These are phyloP conservation scores for Exophiala calicioides DNA, from an alignment of 2,329 filamentous ascomycete genomes.

Conservation along the genomic window DNA sequence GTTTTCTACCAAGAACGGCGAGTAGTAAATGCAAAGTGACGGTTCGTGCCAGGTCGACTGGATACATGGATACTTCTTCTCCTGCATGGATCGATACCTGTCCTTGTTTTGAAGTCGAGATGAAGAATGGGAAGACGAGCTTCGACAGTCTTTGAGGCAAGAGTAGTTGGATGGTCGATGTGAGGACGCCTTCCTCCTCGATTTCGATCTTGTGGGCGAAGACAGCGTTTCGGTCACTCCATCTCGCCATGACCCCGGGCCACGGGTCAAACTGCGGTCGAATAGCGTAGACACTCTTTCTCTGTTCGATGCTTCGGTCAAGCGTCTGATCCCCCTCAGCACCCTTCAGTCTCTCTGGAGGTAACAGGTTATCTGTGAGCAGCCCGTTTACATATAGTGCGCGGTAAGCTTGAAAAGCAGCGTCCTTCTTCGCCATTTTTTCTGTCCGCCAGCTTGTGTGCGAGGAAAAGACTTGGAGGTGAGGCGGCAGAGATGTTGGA, in stretches of 20 bases:
- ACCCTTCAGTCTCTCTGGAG: constrained; percentile 38
- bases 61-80: neutral
- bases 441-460: constrained; percentile 67
- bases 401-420: constrained; percentile 77
- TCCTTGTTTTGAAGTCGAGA: neutral
- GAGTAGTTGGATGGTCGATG: constrained; percentile 20
- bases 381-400: constrained; percentile 69
- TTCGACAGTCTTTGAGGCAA: constrained; percentile 18
- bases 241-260: constrained; percentile 34
- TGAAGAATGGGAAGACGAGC: constrained; percentile 15
- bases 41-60: constrained; percentile 12
- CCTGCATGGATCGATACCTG: constrained; percentile 8
- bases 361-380: constrained; percentile 76
- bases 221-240: constrained; percentile 1
- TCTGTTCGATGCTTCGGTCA: constrained; percentile 4
- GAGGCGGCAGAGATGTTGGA: constrained; percentile 67
- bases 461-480: constrained; percentile 58
- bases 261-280: constrained; percentile 41
- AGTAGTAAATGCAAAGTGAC: constrained; percentile 12
- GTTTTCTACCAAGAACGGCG: constrained; percentile 13
- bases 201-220: constrained; percentile 22
- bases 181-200: neutral
- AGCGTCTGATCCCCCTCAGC: constrained; percentile 36
- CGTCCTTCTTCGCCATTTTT: constrained; percentile 73
- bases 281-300: constrained; percentile 31